These are phyloP conservation scores for Kwoniella sp. DNA, from an alignment of 768 basidiomycete genomes.

Conservation along the genomic window DNA sequence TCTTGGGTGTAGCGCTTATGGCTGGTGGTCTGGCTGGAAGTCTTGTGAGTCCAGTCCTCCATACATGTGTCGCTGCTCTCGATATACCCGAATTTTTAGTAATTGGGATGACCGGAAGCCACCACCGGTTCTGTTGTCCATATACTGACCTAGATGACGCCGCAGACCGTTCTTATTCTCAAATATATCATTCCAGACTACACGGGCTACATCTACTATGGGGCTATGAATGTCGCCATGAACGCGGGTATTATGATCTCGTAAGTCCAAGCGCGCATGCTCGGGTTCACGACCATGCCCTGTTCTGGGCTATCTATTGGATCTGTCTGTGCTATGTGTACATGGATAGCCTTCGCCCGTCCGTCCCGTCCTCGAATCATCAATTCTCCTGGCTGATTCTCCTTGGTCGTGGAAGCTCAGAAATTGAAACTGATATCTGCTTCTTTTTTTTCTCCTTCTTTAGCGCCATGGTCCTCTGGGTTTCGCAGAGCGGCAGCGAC, in stretches of 20 bases:
- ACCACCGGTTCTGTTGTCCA: too few relatives aligned
- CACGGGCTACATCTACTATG: slow-evolving; percentile 78
- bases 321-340: too few relatives aligned
- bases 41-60: slow-evolving; percentile 65
- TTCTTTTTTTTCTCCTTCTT: too few relatives aligned
- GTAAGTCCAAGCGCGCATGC: slow-evolving; percentile 33
- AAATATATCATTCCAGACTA: slow-evolving; percentile 82
- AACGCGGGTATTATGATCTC: slow-evolving; percentile 66
- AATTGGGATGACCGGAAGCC: too few relatives aligned
- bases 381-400: too few relatives aligned
- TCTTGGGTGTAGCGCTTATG: slow-evolving; percentile 95
- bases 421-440: too few relatives aligned
- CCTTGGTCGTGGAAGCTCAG: too few relatives aligned
- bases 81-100: too few relatives aligned
- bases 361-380: too few relatives aligned
- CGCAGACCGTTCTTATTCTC: slow-evolving; percentile 79
- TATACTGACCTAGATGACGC: not conserved
- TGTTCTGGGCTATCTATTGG: too few relatives aligned
- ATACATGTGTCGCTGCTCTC: not conserved
- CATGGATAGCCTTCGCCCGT: too few relatives aligned
- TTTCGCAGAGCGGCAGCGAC: slow-evolving; percentile 77
- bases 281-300: not conserved
- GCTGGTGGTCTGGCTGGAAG: slow-evolving; percentile 97
- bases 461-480: slow-evolving; percentile 85
- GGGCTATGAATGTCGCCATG: slow-evolving; percentile 93